phyloP scores from a whole-genome alignment of 2,329 filamentous ascomycete species.

The Fusarium nisikadoi region DNA sequence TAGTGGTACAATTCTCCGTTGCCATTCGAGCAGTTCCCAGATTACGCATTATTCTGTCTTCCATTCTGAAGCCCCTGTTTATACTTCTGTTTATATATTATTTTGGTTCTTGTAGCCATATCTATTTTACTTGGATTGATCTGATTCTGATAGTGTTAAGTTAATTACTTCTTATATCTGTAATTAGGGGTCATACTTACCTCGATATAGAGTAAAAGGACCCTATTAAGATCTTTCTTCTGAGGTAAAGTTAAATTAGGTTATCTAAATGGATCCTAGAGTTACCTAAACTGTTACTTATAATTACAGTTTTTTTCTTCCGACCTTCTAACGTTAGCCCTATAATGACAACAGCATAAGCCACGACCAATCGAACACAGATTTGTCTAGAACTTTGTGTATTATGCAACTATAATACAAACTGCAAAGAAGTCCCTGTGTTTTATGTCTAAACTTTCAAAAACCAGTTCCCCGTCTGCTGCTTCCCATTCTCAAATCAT shows the following conservation, averaged over 20 bases:
- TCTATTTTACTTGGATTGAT: not conserved
- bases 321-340: not conserved
- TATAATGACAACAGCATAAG: not conserved
- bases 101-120: not conserved
- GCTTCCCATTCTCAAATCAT: not conserved
- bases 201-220: not conserved
- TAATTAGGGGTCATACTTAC: too few species aligned
- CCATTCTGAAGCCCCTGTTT: not conserved
- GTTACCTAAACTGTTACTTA: not conserved
- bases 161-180: not conserved
- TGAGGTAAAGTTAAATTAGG: too few species aligned
- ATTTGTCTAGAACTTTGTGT: not conserved
- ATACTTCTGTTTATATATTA: not conserved
- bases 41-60: not conserved
- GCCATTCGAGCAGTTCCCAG: constrained; percentile 26
- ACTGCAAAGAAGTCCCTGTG: not conserved
- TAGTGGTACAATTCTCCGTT: constrained; percentile 33
- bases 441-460: not conserved
- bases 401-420: not conserved
- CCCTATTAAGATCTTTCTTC: not conserved
- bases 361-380: not conserved
- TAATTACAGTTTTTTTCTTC: not conserved
- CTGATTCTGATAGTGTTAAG: not conserved
- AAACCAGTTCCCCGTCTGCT: not conserved
- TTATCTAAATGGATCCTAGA: not conserved